Percentiles rank a stretch among this genome's conserved stretches.
Evolutionary conservation across 1,139 yeast species (phyloP).

Genomic region (Candida pseudoviswanathii): DNA sequence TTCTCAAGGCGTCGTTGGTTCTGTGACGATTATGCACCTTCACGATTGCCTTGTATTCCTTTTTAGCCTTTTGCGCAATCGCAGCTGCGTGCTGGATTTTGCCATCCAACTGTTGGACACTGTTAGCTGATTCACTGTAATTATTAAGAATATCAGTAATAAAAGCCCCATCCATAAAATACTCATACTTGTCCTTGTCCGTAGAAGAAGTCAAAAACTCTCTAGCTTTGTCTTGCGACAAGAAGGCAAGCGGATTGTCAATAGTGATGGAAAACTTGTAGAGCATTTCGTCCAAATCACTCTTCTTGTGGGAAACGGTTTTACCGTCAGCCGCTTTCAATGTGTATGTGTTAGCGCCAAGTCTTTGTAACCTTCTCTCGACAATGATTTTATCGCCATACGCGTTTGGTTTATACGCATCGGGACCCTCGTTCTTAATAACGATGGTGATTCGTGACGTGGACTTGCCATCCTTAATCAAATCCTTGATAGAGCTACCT

Average conservation of each 20-base stretch:
- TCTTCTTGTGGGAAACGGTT: constrained; percentile 60
- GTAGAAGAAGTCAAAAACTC: constrained; percentile 80
- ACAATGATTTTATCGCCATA: constrained; percentile 72
- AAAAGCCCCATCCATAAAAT: constrained; percentile 79
- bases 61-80: constrained; percentile 26
- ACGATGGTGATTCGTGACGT: constrained; percentile 63
- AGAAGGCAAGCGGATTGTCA: constrained; percentile 89
- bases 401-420: constrained; percentile 61
- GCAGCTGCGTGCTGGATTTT: constrained; percentile 35
- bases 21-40: constrained; percentile 40
- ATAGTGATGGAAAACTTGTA: constrained; percentile 75
- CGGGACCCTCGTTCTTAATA: constrained; percentile 63
- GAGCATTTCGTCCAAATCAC: constrained; percentile 67
- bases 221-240: constrained; percentile 93
- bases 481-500: constrained; percentile 67
- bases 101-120: constrained; percentile 42
- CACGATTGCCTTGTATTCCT: constrained; percentile 38
- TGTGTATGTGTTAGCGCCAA: constrained; percentile 51
- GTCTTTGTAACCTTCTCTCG: constrained; percentile 66
- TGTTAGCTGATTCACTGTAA: constrained; percentile 42
- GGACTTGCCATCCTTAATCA: constrained; percentile 77
- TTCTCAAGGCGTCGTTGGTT: constrained; percentile 45
- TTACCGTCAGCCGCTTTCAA: constrained; percentile 56
- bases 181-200: constrained; percentile 68
- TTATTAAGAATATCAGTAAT: constrained; percentile 62